Conservation (phyloP, 768 basidiomycete species). For the Boletus rubroflammeus region DNA sequence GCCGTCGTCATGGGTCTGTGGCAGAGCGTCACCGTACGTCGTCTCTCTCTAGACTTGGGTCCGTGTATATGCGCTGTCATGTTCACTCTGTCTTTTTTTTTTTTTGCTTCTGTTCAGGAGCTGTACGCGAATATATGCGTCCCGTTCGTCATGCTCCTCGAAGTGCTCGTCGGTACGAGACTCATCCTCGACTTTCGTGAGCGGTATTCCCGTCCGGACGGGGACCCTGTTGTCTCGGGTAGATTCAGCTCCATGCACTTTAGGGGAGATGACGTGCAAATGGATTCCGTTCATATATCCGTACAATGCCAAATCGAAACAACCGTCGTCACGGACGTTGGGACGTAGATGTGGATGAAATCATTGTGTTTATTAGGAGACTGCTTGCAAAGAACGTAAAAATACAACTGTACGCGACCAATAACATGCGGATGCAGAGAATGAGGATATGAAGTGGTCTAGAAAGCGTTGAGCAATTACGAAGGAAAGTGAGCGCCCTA, state of each 20-base stretch:
- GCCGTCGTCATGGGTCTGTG: slow-evolving; percentile 28
- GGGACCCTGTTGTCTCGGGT: slow-evolving; percentile 4
- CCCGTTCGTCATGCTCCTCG: slow-evolving; percentile 31
- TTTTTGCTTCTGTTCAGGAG: slow-evolving; percentile 8
- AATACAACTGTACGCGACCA: slow-evolving; percentile 17
- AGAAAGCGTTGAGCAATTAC: not conserved
- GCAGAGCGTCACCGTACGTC: slow-evolving; percentile 23
- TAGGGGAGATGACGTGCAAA: slow-evolving; percentile 2
- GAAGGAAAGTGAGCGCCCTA: slow-evolving; percentile 6
- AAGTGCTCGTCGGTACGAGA: slow-evolving; percentile 29
- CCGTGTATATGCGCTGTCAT: not conserved
- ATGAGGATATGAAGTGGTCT: slow-evolving; percentile 10
- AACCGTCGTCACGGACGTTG: slow-evolving; percentile 9
- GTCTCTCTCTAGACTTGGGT: not conserved
- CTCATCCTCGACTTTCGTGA: slow-evolving; percentile 32
- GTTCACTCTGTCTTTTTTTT: not conserved
- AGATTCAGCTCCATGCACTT: slow-evolving; percentile 17
- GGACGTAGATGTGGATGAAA: not conserved
- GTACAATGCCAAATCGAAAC: slow-evolving; percentile 21
- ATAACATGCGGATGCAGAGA: slow-evolving; percentile 10
- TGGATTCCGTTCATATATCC: slow-evolving; percentile 1
- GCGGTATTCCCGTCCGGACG: slow-evolving; percentile 21
- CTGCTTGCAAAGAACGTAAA: slow-evolving; percentile 7
- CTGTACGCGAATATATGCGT: slow-evolving; percentile 30
- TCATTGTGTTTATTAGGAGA: slow-evolving; percentile 8